Evolutionary conservation across 495 filamentous ascomycete species (phyloP).

Genomic region (Talaromyces wortmannii): DNA sequence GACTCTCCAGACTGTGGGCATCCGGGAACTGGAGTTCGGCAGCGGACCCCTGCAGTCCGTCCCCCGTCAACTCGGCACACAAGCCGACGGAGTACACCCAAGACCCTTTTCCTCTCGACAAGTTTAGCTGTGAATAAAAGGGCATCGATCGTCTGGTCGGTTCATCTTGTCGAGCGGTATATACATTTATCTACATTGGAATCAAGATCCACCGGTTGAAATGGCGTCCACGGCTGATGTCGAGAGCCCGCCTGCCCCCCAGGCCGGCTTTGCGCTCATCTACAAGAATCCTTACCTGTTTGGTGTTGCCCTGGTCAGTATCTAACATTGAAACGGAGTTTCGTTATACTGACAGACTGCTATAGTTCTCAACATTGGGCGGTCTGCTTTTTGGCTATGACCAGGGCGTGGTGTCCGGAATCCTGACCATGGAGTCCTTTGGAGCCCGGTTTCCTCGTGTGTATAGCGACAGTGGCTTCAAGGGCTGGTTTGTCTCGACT

Average conservation of each 20-base stretch:
- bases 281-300: constrained; percentile 32
- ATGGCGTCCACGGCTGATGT: constrained; percentile 14
- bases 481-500: constrained; percentile 76
- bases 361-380: constrained; percentile 48
- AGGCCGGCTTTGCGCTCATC: constrained; percentile 24
- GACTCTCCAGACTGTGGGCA: too few relatives aligned
- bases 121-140: too few relatives aligned
- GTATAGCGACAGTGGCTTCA: constrained; percentile 53
- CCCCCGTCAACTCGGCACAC: too few relatives aligned
- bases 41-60: too few relatives aligned
- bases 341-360: not conserved
- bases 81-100: too few relatives aligned
- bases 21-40: too few relatives aligned
- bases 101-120: too few relatives aligned
- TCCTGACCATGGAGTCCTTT: constrained; percentile 38
- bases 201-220: not conserved
- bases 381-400: constrained; percentile 45
- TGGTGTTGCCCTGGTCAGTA: constrained; percentile 30
- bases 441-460: constrained; percentile 55
- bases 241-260: constrained; percentile 3
- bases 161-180: too few relatives aligned
- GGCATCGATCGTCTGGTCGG: too few relatives aligned
- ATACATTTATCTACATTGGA: too few relatives aligned
- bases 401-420: constrained; percentile 29
- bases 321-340: too few relatives aligned